phyloP scores from a whole-genome alignment of 2,329 filamentous ascomycete genomes.

The Aspergillus carbonarius region DNA sequence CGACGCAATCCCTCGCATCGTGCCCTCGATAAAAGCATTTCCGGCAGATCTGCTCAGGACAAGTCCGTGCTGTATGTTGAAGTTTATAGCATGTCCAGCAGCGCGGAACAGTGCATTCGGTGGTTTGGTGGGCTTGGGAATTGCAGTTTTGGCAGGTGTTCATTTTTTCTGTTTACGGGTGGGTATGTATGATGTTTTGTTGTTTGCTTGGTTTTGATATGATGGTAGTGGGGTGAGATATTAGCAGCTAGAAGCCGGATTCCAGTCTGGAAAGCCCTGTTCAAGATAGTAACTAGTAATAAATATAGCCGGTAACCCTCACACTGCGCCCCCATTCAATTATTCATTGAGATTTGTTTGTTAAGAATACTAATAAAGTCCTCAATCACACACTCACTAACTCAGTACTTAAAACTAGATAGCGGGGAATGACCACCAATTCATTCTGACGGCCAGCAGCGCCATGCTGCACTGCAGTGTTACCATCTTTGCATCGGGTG shows the following conservation, averaged over 20 bases:
- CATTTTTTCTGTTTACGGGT: not conserved
- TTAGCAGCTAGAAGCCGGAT: too few species aligned
- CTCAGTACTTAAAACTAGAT: too few species aligned
- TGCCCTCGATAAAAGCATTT: not conserved
- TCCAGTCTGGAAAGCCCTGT: too few species aligned
- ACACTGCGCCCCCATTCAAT: too few species aligned
- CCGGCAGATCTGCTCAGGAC: constrained; percentile 1
- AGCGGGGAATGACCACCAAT: too few species aligned
- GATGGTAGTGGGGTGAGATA: not conserved
- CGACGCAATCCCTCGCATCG: not conserved
- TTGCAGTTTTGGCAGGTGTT: not conserved
- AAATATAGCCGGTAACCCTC: too few species aligned
- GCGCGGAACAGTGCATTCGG: not conserved
- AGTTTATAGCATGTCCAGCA: not conserved
- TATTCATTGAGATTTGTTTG: too few species aligned
- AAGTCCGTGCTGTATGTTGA: not conserved
- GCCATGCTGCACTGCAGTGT: too few species aligned
- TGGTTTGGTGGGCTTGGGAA: not conserved
- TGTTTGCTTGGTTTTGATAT: not conserved
- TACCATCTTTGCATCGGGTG: not conserved
- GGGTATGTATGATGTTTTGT: not conserved
- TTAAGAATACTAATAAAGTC: too few species aligned
- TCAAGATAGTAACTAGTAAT: too few species aligned
- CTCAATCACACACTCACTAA: too few species aligned
- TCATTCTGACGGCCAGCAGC: too few species aligned